Evolutionary conservation across 768 basidiomycete genomes (phyloP).

Genomic region (Naganishia vaughanmartiniae): DNA sequence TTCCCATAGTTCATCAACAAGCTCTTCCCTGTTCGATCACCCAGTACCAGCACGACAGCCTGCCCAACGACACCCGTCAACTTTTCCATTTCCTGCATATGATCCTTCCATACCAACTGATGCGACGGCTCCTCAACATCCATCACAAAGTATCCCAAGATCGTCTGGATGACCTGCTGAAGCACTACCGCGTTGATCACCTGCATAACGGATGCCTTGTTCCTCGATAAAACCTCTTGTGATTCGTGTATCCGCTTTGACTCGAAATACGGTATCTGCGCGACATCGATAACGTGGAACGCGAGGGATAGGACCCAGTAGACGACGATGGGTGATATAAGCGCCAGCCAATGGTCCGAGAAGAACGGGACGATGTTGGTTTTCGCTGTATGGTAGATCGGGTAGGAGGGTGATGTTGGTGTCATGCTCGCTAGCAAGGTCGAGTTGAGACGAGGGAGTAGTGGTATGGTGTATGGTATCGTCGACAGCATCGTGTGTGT

Average conservation of each 20-base stretch:
- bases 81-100: slow-evolving; percentile 42
- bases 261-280: slow-evolving; percentile 66
- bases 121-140: slow-evolving; percentile 53
- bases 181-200: slow-evolving; percentile 78
- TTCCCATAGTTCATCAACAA: slow-evolving; percentile 52
- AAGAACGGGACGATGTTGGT: slow-evolving; percentile 57
- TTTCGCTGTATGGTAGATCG: slow-evolving; percentile 53
- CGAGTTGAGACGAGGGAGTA: slow-evolving; percentile 36
- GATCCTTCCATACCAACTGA: slow-evolving; percentile 46
- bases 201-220: slow-evolving; percentile 67
- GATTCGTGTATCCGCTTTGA: slow-evolving; percentile 85
- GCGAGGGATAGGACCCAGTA: slow-evolving; percentile 81
- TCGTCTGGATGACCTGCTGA: slow-evolving; percentile 82
- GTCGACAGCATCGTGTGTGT: slow-evolving; percentile 3
- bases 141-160: slow-evolving; percentile 68
- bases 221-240: slow-evolving; percentile 69
- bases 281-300: slow-evolving; percentile 77
- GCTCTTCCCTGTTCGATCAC: slow-evolving; percentile 53
- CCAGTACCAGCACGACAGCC: slow-evolving; percentile 54
- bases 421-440: slow-evolving; percentile 42
- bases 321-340: slow-evolving; percentile 70
- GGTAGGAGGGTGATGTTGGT: slow-evolving; percentile 44
- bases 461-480: slow-evolving; percentile 20
- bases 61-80: slow-evolving; percentile 53
- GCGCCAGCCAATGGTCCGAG: slow-evolving; percentile 68